Conservation (phyloP, 108 stramenopile genomes). For the Phaeodactylum tricornutum region DNA sequence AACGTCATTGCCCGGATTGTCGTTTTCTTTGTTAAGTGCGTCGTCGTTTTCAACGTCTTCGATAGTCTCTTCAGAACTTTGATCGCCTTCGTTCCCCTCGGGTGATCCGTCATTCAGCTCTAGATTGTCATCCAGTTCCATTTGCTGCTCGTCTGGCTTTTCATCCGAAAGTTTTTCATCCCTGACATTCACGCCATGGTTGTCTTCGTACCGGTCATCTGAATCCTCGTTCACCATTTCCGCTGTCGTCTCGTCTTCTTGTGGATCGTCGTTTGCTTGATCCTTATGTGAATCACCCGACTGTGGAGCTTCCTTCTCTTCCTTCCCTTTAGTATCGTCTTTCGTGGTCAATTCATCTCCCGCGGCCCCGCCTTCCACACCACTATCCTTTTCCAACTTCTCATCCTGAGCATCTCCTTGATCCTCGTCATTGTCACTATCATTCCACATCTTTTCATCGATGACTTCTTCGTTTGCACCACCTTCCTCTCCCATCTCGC, state of each 20-base stretch:
- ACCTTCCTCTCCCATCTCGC: conserved; percentile 95
- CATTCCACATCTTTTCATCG: conserved; percentile 95
- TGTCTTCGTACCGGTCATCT: conserved; percentile 76
- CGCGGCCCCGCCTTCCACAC: conserved; percentile 66
- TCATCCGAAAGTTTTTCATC: too few relatives aligned
- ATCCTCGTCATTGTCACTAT: conserved; percentile 90
- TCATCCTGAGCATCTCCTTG: conserved; percentile 75
- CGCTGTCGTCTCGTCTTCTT: conserved; percentile 14
- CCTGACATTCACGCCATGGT: conserved; percentile 55
- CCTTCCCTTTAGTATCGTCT: conserved; percentile 68
- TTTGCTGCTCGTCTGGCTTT: too few relatives aligned
- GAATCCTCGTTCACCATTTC: conserved; percentile 60
- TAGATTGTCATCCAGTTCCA: conserved; percentile 24
- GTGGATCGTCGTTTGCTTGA: neutral
- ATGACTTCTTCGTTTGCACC: conserved; percentile 89
- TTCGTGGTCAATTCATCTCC: conserved; percentile 92
- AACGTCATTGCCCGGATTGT: too few relatives aligned
- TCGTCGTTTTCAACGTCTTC: conserved; percentile 32
- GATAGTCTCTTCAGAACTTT: too few relatives aligned
- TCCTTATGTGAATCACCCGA: conserved; percentile 3
- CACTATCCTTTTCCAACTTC: conserved; percentile 89
- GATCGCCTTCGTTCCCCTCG: too few relatives aligned
- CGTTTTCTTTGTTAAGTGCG: conserved; percentile 18
- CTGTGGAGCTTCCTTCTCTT: conserved; percentile 27
- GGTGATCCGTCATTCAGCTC: conserved; percentile 23